Evolutionary conservation across 1,139 yeast genomes (phyloP).

Genomic region (Pichia sp.): DNA sequence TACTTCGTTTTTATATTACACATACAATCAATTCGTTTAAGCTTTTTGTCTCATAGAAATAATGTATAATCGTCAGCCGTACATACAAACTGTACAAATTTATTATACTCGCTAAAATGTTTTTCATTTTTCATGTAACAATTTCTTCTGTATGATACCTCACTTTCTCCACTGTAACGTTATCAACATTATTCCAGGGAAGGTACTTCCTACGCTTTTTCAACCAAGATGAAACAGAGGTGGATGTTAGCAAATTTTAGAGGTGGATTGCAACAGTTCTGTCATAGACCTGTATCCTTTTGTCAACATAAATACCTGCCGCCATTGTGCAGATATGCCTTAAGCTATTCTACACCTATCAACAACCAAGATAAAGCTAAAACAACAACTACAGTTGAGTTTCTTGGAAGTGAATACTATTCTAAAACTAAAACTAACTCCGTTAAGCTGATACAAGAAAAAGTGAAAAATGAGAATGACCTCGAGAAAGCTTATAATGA

Average conservation of each 20-base stretch:
- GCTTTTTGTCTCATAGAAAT: neutral
- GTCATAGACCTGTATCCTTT: neutral
- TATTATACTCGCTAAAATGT: too few relatives aligned
- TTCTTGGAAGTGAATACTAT: neutral
- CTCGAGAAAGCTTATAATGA: constrained; percentile 12
- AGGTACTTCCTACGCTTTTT: too few relatives aligned
- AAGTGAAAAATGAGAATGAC: neutral
- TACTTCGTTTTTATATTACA: neutral
- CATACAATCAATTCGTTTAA: neutral
- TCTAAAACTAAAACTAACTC: neutral
- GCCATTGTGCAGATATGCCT: neutral
- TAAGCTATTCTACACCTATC: neutral
- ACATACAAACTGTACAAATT: too few relatives aligned
- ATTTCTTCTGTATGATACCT: too few relatives aligned
- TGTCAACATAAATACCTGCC: neutral
- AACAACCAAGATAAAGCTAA: neutral
- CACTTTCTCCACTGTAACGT: too few relatives aligned
- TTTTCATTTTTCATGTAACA: too few relatives aligned
- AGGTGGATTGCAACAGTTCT: neutral
- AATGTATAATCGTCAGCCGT: too few relatives aligned
- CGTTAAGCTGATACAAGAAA: neutral
- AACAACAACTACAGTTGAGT: neutral
- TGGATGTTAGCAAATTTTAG: too few relatives aligned
- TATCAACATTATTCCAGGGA: too few relatives aligned
- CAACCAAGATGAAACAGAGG: too few relatives aligned